A percentile compares a stretch with the other conserved stretches of the same genome.
Conservation (phyloP, 1,284 basidiomycete species). For the Cystobasidiaceae sp. region DNA sequence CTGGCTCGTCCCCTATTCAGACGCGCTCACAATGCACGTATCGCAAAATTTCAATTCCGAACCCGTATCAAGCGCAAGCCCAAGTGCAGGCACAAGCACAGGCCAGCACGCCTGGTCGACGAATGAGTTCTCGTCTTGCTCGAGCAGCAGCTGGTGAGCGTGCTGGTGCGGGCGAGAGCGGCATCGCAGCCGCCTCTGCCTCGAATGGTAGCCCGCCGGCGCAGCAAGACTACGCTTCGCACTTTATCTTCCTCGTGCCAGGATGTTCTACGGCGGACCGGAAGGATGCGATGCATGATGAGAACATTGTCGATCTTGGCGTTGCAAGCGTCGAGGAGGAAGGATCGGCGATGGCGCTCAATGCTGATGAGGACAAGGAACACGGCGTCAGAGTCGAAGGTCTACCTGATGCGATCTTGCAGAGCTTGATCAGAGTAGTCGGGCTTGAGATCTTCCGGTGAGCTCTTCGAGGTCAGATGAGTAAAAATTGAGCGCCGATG, state of each 20-base stretch:
- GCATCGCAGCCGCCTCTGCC: too few relatives aligned
- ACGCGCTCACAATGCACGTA: constrained; percentile 29
- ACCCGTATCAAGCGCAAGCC: too few relatives aligned
- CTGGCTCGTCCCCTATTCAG: constrained; percentile 17
- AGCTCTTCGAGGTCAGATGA: background rate
- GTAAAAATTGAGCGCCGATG: background rate
- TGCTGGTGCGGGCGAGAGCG: background rate
- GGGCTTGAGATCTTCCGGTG: constrained; percentile 26
- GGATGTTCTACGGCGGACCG: constrained; percentile 20
- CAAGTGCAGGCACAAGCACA: background rate
- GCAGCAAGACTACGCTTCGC: background rate
- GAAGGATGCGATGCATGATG: constrained; percentile 24
- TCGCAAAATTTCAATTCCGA: constrained; percentile 25
- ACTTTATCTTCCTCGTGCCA: constrained; percentile 21
- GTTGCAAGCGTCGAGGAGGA: constrained; percentile 26
- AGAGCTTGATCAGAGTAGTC: constrained; percentile 23
- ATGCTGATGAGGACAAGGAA: constrained; percentile 10
- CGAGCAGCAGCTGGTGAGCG: background rate
- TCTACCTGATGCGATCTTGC: constrained; percentile 6
- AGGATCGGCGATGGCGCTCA: constrained; percentile 7
- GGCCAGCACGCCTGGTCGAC: background rate
- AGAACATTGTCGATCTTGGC: constrained; percentile 19
- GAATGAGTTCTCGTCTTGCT: constrained; percentile 19
- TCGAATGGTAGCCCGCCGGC: too few relatives aligned
- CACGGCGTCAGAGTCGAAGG: constrained; percentile 9